A percentile compares a stretch with the other conserved stretches of the same genome.
These are phyloP conservation scores for Dacryopinax primogenitus DNA, from an alignment of 768 basidiomycete genomes.

Conservation along the genomic window DNA sequence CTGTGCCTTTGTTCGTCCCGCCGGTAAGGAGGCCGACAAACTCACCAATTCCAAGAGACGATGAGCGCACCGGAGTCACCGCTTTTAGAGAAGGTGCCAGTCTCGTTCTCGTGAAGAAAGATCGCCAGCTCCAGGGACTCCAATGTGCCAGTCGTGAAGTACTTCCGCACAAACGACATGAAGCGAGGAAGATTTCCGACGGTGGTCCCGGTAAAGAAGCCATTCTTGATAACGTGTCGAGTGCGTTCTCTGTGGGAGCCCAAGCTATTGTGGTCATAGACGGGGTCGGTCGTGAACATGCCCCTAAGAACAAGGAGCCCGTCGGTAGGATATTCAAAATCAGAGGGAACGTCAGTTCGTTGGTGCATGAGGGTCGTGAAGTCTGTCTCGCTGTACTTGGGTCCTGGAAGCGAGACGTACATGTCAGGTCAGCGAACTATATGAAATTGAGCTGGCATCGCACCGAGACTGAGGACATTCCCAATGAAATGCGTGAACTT, in stretches of 20 bases:
- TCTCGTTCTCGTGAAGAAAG: constrained; percentile 16
- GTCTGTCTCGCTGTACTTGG: background rate
- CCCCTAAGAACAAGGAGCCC: constrained; percentile 19
- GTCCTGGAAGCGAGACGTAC: background rate
- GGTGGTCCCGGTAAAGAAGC: constrained; percentile 21
- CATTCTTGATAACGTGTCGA: constrained; percentile 23
- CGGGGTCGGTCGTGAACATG: constrained; percentile 21
- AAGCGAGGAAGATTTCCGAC: constrained; percentile 21
- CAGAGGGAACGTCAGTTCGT: constrained; percentile 16
- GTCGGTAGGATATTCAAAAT: constrained; percentile 23
- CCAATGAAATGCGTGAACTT: background rate
- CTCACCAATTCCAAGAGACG: constrained; percentile 18
- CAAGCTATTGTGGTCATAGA: constrained; percentile 19
- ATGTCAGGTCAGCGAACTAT: background rate
- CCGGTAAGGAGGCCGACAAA: constrained; percentile 16
- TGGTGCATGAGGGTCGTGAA: background rate
- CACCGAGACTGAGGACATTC: background rate
- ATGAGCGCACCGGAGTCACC: constrained; percentile 22
- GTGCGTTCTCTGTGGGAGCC: constrained; percentile 21
- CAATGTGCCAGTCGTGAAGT: constrained; percentile 16
- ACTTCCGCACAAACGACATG: constrained; percentile 20
- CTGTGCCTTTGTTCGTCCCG: background rate
- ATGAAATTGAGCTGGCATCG: background rate
- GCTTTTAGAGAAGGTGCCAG: constrained; percentile 20
- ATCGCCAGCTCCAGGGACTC: constrained; percentile 19